These are phyloP conservation scores for Lepidium didymum DNA, from an alignment of 345 rosid genomes.

Conservation along the genomic window DNA sequence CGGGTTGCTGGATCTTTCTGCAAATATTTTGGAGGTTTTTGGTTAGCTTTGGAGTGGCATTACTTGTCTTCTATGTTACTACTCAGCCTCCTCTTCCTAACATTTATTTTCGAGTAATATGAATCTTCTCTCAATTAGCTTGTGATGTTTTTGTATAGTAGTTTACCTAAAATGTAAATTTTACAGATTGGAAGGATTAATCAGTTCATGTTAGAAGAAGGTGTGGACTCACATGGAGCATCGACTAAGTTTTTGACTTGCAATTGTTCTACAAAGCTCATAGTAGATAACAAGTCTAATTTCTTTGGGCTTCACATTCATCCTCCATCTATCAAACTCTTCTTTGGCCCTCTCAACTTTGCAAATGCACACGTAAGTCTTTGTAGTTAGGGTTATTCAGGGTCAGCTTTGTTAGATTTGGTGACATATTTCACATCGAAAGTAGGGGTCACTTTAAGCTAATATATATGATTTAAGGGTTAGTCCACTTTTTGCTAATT, in stretches of 20 bases:
- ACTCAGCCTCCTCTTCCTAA: conserved; percentile 75
- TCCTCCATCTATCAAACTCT: conserved; percentile 48
- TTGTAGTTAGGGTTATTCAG: background rate
- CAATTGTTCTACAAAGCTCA: conserved; percentile 50
- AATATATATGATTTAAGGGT: too few species aligned
- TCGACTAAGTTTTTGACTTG: conserved; percentile 63
- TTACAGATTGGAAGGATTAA: conserved; percentile 48
- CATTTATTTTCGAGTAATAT: conserved; percentile 57
- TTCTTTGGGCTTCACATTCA: conserved; percentile 67
- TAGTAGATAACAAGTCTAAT: conserved; percentile 70
- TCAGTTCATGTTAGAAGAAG: conserved; percentile 61
- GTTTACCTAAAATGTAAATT: background rate
- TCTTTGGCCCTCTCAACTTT: conserved; percentile 53
- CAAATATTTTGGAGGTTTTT: conserved; percentile 74
- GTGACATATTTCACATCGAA: too few species aligned
- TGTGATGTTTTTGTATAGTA: too few species aligned
- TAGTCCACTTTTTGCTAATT: too few species aligned
- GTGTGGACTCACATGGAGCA: conserved; percentile 66
- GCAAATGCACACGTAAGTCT: conserved; percentile 49
- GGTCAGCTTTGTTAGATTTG: too few species aligned
- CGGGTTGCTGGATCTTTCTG: conserved; percentile 51
- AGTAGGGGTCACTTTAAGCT: too few species aligned
- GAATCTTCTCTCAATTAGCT: background rate
- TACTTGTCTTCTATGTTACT: conserved; percentile 76
- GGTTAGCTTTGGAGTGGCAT: conserved; percentile 58